Evolutionary conservation across 352 stramenopile genomes (phyloP), one percentile per base, ranked within the genome.

Genomic region (Pythium rishiriense): DNA sequence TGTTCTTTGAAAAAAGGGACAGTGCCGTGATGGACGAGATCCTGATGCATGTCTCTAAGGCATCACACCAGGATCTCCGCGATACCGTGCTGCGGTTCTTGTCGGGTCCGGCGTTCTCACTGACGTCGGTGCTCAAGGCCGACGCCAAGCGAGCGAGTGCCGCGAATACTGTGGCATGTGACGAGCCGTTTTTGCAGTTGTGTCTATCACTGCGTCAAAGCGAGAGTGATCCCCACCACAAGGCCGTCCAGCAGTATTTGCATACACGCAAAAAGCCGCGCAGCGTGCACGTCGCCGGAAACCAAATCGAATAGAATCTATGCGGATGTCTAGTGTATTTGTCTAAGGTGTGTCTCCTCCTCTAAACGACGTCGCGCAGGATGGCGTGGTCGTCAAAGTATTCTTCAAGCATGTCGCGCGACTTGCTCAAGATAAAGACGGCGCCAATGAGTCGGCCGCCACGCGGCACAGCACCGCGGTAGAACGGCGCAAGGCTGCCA

Each of bases 361-460:
- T 29, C 55, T 60, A 66, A 8, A 66, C 50, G 26, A 66, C 58
- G 41, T 52, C 43, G 9, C 21, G n/a, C 31, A 93, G 72, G 28
- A 93, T 43, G 46, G 69, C 62, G 60, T 91, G 76, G 49, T 83
- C 77, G 28, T 90, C 80, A 61, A 93, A 90, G 43, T 83, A 29
- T 58, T 88, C 74, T 65, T 94, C 86, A 10, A 94, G 72, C 49
- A 73, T 66, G 54, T 88, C 81, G 47, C 85, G 84, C 48, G 84
- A 76, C 59, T 91, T 79, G 33, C 83, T 82, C 35, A 94, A 66
- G 64, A 94, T 93, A 57, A 94, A 93, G 14, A 94, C 86, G 14
- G 86, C 86, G 22, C 86, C 86, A 26, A 94, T 70, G 25, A 94
- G 69, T n/a, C 86, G 86, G n/a, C 76, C 79, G 60, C 86, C 86